Evolutionary conservation across 192 early-diverging fungal species (phyloP).

Genomic region (Dimargaris xerosporica): DNA sequence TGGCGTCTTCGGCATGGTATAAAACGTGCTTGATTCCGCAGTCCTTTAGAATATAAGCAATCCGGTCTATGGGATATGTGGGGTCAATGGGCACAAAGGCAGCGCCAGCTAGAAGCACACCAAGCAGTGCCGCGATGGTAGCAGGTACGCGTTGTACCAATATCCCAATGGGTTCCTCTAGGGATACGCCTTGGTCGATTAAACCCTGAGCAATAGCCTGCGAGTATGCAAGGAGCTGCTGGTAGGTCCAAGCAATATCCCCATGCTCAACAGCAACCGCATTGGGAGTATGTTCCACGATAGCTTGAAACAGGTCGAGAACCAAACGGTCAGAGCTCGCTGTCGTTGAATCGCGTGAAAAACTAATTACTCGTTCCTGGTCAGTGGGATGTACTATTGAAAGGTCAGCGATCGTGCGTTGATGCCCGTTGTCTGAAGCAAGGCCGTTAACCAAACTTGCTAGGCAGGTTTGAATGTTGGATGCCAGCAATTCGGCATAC

Average conservation of each 20-base stretch:
- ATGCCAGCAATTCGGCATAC: background rate
- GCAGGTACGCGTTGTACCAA: background rate
- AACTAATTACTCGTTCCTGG: background rate
- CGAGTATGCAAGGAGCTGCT: background rate
- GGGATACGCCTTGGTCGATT: background rate
- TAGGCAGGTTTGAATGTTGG: background rate
- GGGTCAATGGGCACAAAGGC: background rate
- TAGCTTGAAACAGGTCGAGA: background rate
- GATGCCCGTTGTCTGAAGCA: background rate
- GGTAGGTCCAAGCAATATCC: background rate
- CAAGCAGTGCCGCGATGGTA: constrained; percentile 1
- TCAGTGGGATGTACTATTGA: background rate
- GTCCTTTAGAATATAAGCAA: background rate
- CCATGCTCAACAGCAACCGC: constrained; percentile 3
- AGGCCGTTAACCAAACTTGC: background rate
- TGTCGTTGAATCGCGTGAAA: background rate
- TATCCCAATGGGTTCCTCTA: background rate
- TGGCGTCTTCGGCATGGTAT: background rate
- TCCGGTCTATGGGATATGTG: background rate
- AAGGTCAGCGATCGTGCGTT: background rate
- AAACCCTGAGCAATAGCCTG: background rate
- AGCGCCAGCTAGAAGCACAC: background rate
- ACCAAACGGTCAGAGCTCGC: background rate
- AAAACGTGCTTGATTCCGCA: background rate
- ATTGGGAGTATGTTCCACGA: background rate